These are phyloP conservation scores for Dalechampia spathulata DNA, from an alignment of 441 rosid species.

Conservation along the genomic window DNA sequence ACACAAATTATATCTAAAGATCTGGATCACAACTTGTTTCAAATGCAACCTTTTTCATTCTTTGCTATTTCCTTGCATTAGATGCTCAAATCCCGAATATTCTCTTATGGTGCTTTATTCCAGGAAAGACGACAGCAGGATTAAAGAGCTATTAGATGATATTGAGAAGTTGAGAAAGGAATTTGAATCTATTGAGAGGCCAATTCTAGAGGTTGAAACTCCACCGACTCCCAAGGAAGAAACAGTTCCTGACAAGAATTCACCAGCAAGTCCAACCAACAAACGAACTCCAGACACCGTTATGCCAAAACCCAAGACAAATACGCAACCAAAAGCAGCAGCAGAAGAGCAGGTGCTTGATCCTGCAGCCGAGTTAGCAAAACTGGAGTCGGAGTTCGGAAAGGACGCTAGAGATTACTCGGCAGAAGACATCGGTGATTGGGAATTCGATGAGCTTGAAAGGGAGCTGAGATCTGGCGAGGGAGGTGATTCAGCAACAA, in stretches of 20 bases:
- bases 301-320: constrained; percentile 27
- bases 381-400: constrained; percentile 92
- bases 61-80: neutral
- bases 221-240: constrained; percentile 34
- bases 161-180: constrained; percentile 63
- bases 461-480: constrained; percentile 60
- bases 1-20: too few relatives aligned
- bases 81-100: constrained; percentile 2
- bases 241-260: constrained; percentile 25
- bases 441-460: constrained; percentile 99
- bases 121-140: constrained; percentile 63
- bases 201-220: constrained; percentile 64
- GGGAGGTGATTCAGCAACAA: too few relatives aligned
- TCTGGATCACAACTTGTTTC: neutral
- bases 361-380: constrained; percentile 81
- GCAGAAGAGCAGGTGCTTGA: constrained; percentile 36
- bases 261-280: constrained; percentile 19
- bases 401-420: constrained; percentile 71
- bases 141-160: constrained; percentile 70
- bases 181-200: constrained; percentile 87
- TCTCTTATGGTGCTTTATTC: neutral
- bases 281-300: constrained; percentile 15
- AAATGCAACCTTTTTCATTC: neutral
- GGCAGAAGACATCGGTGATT: constrained; percentile 70
- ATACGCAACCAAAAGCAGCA: constrained; percentile 23